phyloP scores from a whole-genome alignment of 495 filamentous ascomycete genomes.

The Pseudoneurospora amorphoporcata region DNA sequence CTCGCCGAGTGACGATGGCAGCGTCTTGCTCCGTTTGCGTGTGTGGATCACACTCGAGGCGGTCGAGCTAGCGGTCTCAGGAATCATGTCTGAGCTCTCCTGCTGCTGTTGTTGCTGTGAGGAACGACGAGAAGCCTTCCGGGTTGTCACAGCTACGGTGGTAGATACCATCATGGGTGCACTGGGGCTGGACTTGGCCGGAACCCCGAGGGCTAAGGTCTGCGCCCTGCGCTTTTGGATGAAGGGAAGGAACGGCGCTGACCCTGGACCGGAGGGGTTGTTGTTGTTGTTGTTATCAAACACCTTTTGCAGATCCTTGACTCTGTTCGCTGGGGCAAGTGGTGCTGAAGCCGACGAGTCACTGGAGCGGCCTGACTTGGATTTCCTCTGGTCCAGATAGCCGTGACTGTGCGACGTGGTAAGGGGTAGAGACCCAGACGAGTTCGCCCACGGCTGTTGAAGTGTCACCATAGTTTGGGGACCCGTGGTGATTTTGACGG shows the following conservation, averaged over 20 bases:
- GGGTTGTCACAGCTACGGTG: slow-evolving; percentile 9
- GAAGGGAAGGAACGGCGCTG: slow-evolving; percentile 5
- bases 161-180: slow-evolving; percentile 13
- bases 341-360: background rate
- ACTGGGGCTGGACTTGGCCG: slow-evolving; percentile 5
- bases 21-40: background rate
- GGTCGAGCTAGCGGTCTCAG: too few relatives aligned
- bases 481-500: slow-evolving; percentile 8
- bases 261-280: background rate
- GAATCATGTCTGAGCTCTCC: background rate
- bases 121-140: background rate
- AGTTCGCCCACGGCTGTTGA: background rate
- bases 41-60: background rate
- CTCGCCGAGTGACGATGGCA: background rate
- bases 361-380: background rate
- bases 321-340: background rate
- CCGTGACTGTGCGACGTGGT: background rate
- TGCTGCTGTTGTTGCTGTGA: background rate
- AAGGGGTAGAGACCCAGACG: background rate
- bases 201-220: background rate
- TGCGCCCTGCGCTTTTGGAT: slow-evolving; percentile 4
- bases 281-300: background rate
- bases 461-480: background rate
- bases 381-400: background rate
- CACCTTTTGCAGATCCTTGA: background rate